Base-by-base conservation (phyloP, 2,329 filamentous ascomycete species). In the Hypoxylon sp. region DNA sequence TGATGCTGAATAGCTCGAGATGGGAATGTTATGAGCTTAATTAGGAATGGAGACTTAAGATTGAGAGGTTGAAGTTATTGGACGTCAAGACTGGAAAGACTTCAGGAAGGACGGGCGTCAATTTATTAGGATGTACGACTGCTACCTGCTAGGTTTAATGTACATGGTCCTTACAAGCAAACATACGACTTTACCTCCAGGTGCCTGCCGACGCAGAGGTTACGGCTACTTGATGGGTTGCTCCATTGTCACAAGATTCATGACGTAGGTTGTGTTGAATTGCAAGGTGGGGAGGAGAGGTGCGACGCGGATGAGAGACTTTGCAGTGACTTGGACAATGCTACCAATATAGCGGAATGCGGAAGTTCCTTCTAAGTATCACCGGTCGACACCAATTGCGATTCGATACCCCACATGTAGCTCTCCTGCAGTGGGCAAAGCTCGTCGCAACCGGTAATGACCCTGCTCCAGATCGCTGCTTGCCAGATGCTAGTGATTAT, bases 261-360 rank as follows among this genome's bases (percentile, higher is more conserved):
- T 75, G 73, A 75, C 73, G 73, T 74, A 74, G 65, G 20, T 64
- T 40, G 48, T 62, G 52, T 64, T 57, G 22, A 65, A 64, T 70
- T n/a, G 65, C 60, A 33, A 68, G 67, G 65, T 53, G 73, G 72
- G 68, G 69, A 70, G 28, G 52, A 51, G 16, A 58, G 33, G 42
- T 40, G 53, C 55, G 65, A 48, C 36, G 26, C 48, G n/a, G 38
- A 61, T 16, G 45, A 49, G 52, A 51, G 54, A 68, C 66, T 61
- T 65, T 2, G 7, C 18, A 60, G 58, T 33, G 22, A 68, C 65
- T 53, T 62, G 3, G 16, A 33, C 11, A 26, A 36, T 40, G 16
- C 28, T 16, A 11, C 12, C 26, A n/a, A 18, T 24, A 46, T 38
- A 16, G 24, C 8, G 12, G 5, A 7, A 2, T n/a, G 22, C 30